Conservation (phyloP, 208 protist genomes). For the Trypanosoma congolense region DNA sequence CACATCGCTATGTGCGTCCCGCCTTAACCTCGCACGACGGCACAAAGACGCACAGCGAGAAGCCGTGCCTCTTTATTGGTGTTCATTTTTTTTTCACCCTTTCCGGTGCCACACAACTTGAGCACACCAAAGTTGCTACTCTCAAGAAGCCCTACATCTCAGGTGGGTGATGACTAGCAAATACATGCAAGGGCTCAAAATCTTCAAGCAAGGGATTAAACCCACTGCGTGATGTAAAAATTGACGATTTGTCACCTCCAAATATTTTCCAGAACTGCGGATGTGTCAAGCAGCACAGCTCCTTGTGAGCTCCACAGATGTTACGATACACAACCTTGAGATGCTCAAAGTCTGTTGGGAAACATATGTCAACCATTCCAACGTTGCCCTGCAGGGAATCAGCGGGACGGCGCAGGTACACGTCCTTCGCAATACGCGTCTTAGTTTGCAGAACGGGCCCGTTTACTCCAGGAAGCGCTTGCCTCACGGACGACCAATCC, state of each 20-base stretch:
- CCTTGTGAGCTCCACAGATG: slow-evolving; percentile 71
- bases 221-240: slow-evolving; percentile 74
- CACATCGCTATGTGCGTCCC: no score
- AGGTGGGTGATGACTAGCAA: slow-evolving; percentile 71
- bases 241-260: slow-evolving; percentile 75
- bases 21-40: no score
- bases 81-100: no score
- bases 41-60: no score
- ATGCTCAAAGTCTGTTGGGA: slow-evolving; percentile 83
- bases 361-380: slow-evolving; percentile 86
- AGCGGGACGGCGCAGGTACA: slow-evolving; percentile 58
- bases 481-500: slow-evolving; percentile 66
- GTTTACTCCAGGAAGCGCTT: slow-evolving; percentile 63
- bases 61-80: no score
- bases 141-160: slow-evolving; percentile 40
- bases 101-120: no score
- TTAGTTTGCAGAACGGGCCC: slow-evolving; percentile 80
- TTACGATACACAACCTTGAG: slow-evolving; percentile 51
- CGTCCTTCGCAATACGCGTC: slow-evolving; percentile 71
- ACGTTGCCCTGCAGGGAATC: slow-evolving; percentile 64
- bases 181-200: slow-evolving; percentile 77
- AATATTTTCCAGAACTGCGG: slow-evolving; percentile 80
- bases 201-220: slow-evolving; percentile 86
- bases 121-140: no score
- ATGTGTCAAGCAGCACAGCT: slow-evolving; percentile 56